A percentile compares a stretch with the other conserved stretches of the same genome.
Evolutionary conservation across 176 grass and related monocot genomes (phyloP).

Genomic region (Rhynchospora breviuscula): DNA sequence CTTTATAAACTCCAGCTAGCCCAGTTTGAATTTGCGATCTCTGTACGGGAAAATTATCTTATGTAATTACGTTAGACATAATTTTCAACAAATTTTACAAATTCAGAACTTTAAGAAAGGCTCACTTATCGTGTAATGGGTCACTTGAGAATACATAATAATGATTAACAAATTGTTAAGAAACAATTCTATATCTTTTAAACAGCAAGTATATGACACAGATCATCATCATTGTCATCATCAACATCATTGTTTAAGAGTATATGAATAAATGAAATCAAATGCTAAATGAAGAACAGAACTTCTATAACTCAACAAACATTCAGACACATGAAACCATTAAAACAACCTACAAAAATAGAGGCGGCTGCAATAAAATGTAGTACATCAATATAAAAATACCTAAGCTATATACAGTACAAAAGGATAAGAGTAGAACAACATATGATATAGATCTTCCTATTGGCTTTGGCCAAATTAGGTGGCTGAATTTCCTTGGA

Average conservation of each 20-base stretch:
- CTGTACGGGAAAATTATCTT: too few species aligned
- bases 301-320: not conserved
- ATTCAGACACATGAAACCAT: not conserved
- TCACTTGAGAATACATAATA: not conserved
- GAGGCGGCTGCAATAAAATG: not conserved
- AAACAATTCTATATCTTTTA: not conserved
- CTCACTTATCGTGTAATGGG: too few species aligned
- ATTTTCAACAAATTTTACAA: too few species aligned
- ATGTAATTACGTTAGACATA: too few species aligned
- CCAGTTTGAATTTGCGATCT: too few species aligned
- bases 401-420: not conserved
- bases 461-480: too few species aligned
- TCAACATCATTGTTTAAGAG: not conserved
- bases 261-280: not conserved
- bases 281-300: not conserved
- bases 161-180: not conserved
- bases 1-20: too few species aligned
- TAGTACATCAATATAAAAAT: not conserved
- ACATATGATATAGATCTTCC: not conserved
- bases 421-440: not conserved
- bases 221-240: not conserved
- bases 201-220: not conserved
- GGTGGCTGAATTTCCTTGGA: too few species aligned
- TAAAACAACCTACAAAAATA: not conserved
- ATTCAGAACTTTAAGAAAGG: too few species aligned